A percentile compares a stretch with the other conserved stretches of the same genome.
These are phyloP conservation scores for Candida peoriensis DNA, from an alignment of 805 yeast genomes.

Conservation along the genomic window DNA sequence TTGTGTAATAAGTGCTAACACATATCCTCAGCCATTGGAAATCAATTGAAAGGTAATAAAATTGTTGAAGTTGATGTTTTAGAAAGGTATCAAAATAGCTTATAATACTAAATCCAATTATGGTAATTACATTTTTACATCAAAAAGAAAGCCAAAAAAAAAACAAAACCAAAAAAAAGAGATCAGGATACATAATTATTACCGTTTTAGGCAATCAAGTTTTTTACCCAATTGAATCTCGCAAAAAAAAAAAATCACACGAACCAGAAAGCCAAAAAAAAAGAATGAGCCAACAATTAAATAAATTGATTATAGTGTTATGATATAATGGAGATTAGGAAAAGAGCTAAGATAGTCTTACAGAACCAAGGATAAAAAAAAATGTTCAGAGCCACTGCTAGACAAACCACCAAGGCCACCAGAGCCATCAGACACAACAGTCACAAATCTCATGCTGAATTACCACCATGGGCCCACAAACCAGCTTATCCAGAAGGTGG, in stretches of 20 bases:
- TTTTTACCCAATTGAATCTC: conserved; percentile 15
- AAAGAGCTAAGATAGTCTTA: not conserved
- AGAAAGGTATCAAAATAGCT: conserved; percentile 26
- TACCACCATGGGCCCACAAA: conserved; percentile 38
- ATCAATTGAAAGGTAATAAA: conserved; percentile 59
- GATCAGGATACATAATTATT: conserved; percentile 3
- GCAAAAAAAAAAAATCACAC: conserved; percentile 1
- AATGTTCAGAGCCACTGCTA: conserved; percentile 42
- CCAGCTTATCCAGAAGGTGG: conserved; percentile 43
- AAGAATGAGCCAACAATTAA: conserved; percentile 9
- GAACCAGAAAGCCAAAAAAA: conserved; percentile 4
- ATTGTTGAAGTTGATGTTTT: conserved; percentile 56
- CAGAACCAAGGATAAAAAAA: conserved; percentile 4
- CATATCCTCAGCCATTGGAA: conserved; percentile 53
- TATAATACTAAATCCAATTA: not conserved
- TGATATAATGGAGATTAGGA: no score
- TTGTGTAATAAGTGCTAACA: conserved; percentile 3
- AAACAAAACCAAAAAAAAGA: not conserved
- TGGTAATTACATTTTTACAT: conserved; percentile 5
- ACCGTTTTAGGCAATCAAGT: conserved; percentile 18
- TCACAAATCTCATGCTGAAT: conserved; percentile 18
- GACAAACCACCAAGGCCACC: conserved; percentile 23
- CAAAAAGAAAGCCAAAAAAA: not conserved
- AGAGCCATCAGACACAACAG: conserved; percentile 19
- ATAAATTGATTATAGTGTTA: no score